These are phyloP conservation scores for Penicillium oxalicum DNA, from an alignment of 2,329 filamentous ascomycete species.

Conservation along the genomic window DNA sequence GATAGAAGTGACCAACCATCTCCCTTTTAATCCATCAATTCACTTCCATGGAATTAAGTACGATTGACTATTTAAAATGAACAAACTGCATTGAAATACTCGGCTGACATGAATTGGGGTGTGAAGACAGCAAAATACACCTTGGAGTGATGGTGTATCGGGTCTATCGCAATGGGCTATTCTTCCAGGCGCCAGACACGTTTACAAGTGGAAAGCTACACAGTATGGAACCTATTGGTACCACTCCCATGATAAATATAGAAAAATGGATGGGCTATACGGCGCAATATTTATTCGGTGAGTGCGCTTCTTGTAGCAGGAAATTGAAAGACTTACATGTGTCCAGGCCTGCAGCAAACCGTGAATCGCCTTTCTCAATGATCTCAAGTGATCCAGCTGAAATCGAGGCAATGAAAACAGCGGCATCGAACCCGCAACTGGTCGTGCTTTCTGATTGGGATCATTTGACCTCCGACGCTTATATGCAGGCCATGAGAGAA, in stretches of 20 bases:
- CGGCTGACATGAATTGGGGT: background rate
- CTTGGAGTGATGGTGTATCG: constrained; percentile 54
- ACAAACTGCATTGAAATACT: no score
- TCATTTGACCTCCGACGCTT: constrained; percentile 47
- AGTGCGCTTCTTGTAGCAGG: no score
- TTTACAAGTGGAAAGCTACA: constrained; percentile 47
- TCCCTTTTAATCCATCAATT: constrained; percentile 21
- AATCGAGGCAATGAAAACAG: constrained; percentile 40
- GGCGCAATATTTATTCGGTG: constrained; percentile 48
- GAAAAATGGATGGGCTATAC: constrained; percentile 54
- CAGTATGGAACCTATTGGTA: constrained; percentile 54
- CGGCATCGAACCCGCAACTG: constrained; percentile 26
- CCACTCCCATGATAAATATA: constrained; percentile 49
- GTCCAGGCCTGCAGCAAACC: background rate
- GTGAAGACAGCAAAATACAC: constrained; percentile 27
- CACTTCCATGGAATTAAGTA: constrained; percentile 28
- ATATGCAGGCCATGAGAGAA: constrained; percentile 13
- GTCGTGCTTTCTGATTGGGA: constrained; percentile 51
- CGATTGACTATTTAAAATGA: background rate
- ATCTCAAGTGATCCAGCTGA: constrained; percentile 33
- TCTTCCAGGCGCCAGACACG: constrained; percentile 42
- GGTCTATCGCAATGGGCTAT: constrained; percentile 51
- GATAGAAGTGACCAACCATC: constrained; percentile 20
- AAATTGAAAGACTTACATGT: background rate
- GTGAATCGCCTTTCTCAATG: no score